Base-by-base conservation (phyloP, 2,329 filamentous ascomycete genomes). In the Akanthomyces muscarius region DNA sequence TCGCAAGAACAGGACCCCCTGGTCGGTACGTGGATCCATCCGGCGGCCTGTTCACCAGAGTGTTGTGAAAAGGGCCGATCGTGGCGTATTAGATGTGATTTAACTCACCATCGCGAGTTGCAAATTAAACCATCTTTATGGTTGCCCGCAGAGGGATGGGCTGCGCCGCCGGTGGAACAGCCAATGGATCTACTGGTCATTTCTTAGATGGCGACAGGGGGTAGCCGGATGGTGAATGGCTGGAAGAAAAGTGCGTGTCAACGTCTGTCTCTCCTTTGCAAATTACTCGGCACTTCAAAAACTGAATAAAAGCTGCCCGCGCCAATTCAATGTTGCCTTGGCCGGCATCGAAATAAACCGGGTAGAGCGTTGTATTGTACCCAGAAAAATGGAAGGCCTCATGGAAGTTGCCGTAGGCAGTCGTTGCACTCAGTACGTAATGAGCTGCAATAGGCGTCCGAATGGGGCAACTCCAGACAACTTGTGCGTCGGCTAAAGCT, bases 401-500 rank as follows among this genome's bases (percentile, higher is more conserved):
- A 28, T 61, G 41, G 30, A 38, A 54, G 47, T 48, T 61, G 50
- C 30, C 28, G 58, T 54, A 13, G 14, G 47, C 42, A 16, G 45
- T 21, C 36, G 30, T 61, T 47, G 21, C 33, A 59, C 36, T 14
- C 30, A 54, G 59, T 61, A 61, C 59, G 59, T 61, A 54, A 61
- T 61, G 59, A 61, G 59, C 59, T 47, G 59, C 50, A 47, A 41
- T 14, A 10, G n/a, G 14, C 41, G 59, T 61, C 50, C 50, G n/a
- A 54, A 61, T 61, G 18, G 21, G 21, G 21, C 21, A 21, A 21
- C 21, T 21, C 21, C 21, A 21, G 21, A 21, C 21, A 21, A 21
- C 21, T 21, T 21, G 21, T 21, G 21, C 21, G 21, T 21, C 21
- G 21, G 21, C 21, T 21, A 21, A 21, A 21, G 21, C 21, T 21